Percentiles rank a stretch among this genome's conserved stretches.
phyloP scores from a whole-genome alignment of 192 early-diverging fungal species.

The Kickxella alabastrina region DNA sequence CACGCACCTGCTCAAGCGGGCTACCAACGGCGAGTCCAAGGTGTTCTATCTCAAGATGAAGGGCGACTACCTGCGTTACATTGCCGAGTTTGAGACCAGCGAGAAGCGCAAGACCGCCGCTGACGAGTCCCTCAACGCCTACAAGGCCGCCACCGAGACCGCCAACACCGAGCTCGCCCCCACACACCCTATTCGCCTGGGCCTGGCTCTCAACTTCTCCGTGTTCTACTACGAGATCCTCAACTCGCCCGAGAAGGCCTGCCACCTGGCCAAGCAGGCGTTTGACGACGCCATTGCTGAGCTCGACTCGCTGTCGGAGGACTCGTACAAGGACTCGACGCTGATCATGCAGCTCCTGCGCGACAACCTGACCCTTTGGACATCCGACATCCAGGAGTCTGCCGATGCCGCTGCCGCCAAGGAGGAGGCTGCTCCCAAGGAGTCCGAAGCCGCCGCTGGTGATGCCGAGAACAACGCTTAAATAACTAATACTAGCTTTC shows the following conservation, averaged over 20 bases:
- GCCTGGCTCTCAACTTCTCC: conserved; percentile 96
- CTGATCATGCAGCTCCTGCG: conserved; percentile 97
- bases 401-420: conserved; percentile 25
- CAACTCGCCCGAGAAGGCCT: conserved; percentile 90
- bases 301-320: conserved; percentile 86
- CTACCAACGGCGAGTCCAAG: conserved; percentile 94
- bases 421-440: conserved; percentile 15
- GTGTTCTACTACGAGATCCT: conserved; percentile 99
- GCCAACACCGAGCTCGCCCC: conserved; percentile 75
- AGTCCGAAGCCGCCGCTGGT: conserved; percentile 16
- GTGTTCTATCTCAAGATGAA: conserved; percentile 99
- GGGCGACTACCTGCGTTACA: conserved; percentile 99
- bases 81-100: conserved; percentile 93
- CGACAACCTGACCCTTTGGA: conserved; percentile 97
- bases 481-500: conserved; percentile 1
- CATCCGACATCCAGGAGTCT: conserved; percentile 74
- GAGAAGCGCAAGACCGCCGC: conserved; percentile 86
- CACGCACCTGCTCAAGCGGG: conserved; percentile 79
- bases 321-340: conserved; percentile 96
- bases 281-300: conserved; percentile 97
- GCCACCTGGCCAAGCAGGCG: conserved; percentile 87
- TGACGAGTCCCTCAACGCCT: conserved; percentile 85
- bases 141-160: conserved; percentile 93
- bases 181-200: conserved; percentile 96
- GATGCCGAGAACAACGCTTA: conserved; percentile 23